Base-by-base conservation (phyloP, 192 early-diverging fungal genomes). In the Coemansia reversa region DNA sequence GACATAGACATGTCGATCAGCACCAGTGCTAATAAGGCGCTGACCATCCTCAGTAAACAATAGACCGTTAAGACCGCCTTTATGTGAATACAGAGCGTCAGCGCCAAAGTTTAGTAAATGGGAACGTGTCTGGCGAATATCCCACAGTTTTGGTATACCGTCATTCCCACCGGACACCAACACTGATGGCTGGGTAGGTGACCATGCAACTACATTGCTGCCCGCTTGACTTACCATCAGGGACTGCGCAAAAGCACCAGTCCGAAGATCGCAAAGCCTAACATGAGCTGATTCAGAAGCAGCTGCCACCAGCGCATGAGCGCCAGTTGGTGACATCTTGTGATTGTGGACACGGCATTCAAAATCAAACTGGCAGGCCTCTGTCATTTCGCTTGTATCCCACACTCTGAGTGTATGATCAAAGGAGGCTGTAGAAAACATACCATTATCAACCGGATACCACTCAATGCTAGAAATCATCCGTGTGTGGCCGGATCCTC, bases 381-480 rank as follows among this genome's bases (percentile, higher is more conserved):
- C 69, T 60, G 85, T 62, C 88, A 97, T 84, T 11, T 75, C 52
- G 59, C 84, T 84, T 3, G 93, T 88, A 51, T 97, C 93, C 92
- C 92, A 95, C 16, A 91, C 84, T 39, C 89, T 86, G 18, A 95
- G 62, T 0, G 88, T 89, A 32, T 82, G 70, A 69, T 97, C 94
- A 60, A 88, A 88, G 0, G 92, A 92, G 0, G 86, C 85, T 1
- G 87, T 89, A 0, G 88, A 86, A 71, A 95, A 95, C 81, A 95
- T 84, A 33, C 93, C 93, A 16, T 85, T 88, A 72, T 95, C 92
- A 48, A 86, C 81, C 4, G 91, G 88, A 66, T 90, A 95, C 94
- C 94, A 97, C 4, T 79, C 71, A 0, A 93, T 81, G 45, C 80
- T 79, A 5, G 92, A 87, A 3, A 96, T 80, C 6, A 84, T 81